Evolutionary conservation across 345 rosid species (phyloP).

Genomic region (Citrus cavaleriei): DNA sequence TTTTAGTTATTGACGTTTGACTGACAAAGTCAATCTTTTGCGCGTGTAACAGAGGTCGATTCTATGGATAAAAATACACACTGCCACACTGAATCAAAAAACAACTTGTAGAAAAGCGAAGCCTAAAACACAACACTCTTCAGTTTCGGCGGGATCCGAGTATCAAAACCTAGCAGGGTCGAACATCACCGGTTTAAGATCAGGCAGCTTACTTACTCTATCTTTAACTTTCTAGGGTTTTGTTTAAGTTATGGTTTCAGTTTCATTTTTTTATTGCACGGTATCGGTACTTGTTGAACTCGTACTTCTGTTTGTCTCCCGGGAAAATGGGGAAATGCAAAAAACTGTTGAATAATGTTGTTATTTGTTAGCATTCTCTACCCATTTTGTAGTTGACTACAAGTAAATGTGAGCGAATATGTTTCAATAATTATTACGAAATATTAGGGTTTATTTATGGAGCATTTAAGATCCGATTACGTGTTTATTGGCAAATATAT

Average conservation of each 20-base stretch:
- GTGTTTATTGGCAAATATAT: background rate
- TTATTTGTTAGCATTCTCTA: background rate
- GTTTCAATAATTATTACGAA: background rate
- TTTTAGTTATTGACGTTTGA: background rate
- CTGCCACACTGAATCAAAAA: background rate
- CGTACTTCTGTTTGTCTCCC: background rate
- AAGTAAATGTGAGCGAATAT: too few species aligned
- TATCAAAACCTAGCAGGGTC: constrained; percentile 12
- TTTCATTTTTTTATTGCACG: background rate
- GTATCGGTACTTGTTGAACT: background rate
- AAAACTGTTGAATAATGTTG: background rate
- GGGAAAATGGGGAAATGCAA: background rate
- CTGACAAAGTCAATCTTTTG: background rate
- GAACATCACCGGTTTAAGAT: background rate
- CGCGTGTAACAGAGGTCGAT: background rate
- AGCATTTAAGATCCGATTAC: background rate
- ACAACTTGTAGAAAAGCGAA: background rate
- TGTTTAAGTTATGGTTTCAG: background rate
- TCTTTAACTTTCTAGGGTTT: background rate
- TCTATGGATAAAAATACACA: background rate
- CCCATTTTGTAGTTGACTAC: background rate
- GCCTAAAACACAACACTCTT: background rate
- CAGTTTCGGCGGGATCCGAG: constrained; percentile 23
- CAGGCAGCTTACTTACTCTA: constrained; percentile 2
- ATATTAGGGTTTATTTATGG: background rate